Percentiles rank a stretch among this genome's conserved stretches.
Conservation (phyloP, 495 filamentous ascomycete species). For the Aspergillus avenaceus region DNA sequence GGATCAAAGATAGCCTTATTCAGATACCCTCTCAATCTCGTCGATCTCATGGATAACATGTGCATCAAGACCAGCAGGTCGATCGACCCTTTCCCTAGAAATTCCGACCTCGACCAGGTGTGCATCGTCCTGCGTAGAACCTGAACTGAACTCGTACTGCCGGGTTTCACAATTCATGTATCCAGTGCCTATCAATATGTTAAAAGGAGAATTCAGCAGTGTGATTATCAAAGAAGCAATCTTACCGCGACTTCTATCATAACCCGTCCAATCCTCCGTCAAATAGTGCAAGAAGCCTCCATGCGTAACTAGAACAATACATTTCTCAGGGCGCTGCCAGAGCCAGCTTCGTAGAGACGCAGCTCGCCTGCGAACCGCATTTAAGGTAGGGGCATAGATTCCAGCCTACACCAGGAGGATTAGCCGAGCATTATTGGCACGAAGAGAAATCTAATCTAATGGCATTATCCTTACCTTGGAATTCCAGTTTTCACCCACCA, state of each 20-base stretch:
- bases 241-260: conserved; percentile 16
- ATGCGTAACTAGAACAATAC: conserved; percentile 17
- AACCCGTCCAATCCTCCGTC: conserved; percentile 20
- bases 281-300: conserved; percentile 19
- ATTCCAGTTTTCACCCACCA: conserved; percentile 17
- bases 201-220: neutral
- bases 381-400: conserved; percentile 11
- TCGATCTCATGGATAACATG: conserved; percentile 12
- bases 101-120: conserved; percentile 15
- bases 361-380: conserved; percentile 10
- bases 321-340: conserved; percentile 13
- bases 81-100: neutral
- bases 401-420: conserved; percentile 10
- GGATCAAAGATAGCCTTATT: too few species aligned
- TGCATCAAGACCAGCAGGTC: conserved; percentile 11
- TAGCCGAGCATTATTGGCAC: too few species aligned
- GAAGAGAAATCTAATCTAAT: too few species aligned
- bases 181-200: conserved; percentile 10
- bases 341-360: conserved; percentile 16
- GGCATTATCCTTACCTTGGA: conserved; percentile 12
- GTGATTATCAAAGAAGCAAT: neutral
- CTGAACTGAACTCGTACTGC: conserved; percentile 12
- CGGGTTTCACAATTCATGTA: conserved; percentile 20
- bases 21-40: conserved; percentile 5
- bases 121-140: conserved; percentile 9